phyloP scores from a whole-genome alignment of 2,329 filamentous ascomycete species.

The Beauveria pseudobassiana region DNA sequence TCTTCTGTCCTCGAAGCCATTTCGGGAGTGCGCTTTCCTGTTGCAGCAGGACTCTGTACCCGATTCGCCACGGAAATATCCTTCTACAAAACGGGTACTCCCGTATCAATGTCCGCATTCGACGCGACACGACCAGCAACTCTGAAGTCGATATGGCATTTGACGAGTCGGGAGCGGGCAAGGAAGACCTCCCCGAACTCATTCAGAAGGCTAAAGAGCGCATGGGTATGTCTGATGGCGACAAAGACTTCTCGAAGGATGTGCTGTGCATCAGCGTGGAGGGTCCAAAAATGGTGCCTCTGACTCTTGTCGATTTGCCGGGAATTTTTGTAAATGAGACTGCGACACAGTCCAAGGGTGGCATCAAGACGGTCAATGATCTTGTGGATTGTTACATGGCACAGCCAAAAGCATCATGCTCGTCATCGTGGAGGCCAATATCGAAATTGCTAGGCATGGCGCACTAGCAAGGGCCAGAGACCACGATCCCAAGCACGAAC shows the following conservation, averaged over 20 bases:
- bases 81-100: constrained; percentile 33
- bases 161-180: constrained; percentile 27
- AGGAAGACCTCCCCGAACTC: constrained; percentile 36
- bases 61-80: constrained; percentile 55
- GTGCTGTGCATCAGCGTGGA: constrained; percentile 39
- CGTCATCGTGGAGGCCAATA: constrained; percentile 42
- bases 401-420: constrained; percentile 51
- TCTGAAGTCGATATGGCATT: constrained; percentile 17
- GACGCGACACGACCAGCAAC: constrained; percentile 19
- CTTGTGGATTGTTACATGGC: constrained; percentile 46
- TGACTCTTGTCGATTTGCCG: constrained; percentile 50
- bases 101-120: constrained; percentile 36
- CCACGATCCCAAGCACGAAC: constrained; percentile 33
- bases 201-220: constrained; percentile 42
- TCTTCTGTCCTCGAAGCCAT: constrained; percentile 60
- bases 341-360: constrained; percentile 24
- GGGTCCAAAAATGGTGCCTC: constrained; percentile 34
- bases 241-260: constrained; percentile 34
- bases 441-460: constrained; percentile 43
- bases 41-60: constrained; percentile 49
- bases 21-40: constrained; percentile 51
- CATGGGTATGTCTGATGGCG: constrained; percentile 36
- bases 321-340: constrained; percentile 32
- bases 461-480: constrained; percentile 37
- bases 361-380: constrained; percentile 25